phyloP scores from a whole-genome alignment of 164 flowering plant genomes.

The Macadamia integrifolia region DNA sequence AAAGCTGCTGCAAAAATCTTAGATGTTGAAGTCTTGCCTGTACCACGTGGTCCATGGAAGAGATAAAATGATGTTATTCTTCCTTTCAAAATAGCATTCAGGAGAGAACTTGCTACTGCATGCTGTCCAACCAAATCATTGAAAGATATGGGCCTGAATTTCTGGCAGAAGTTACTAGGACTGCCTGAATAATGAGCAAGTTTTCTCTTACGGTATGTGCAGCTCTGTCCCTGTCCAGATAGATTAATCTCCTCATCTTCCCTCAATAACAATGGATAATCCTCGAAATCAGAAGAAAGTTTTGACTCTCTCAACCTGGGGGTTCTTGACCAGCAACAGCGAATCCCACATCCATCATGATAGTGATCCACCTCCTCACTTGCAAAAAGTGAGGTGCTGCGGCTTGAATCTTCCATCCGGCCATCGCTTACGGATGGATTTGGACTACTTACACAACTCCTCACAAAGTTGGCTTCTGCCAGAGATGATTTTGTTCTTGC shows the following conservation, averaged over 20 bases:
- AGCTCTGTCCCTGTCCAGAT: constrained; percentile 21
- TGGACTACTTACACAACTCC: constrained; percentile 51
- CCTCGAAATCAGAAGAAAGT: constrained; percentile 47
- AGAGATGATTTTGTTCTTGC: constrained; percentile 26
- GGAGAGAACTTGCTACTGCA: constrained; percentile 55
- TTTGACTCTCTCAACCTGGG: constrained; percentile 45
- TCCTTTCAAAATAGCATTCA: constrained; percentile 47
- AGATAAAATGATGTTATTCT: constrained; percentile 60
- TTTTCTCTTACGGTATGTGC: constrained; percentile 28
- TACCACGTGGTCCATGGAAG: constrained; percentile 91
- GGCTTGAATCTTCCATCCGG: constrained; percentile 34
- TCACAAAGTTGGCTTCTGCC: constrained; percentile 27
- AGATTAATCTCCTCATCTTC: constrained; percentile 23
- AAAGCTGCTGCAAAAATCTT: constrained; percentile 88
- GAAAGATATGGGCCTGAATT: constrained; percentile 71
- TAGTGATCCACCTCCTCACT: constrained; percentile 33
- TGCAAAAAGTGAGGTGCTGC: constrained; percentile 30
- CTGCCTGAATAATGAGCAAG: constrained; percentile 34
- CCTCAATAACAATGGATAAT: constrained; percentile 42
- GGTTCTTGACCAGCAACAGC: constrained; percentile 78
- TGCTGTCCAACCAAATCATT: constrained; percentile 79
- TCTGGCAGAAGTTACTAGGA: constrained; percentile 68
- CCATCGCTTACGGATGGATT: constrained; percentile 32
- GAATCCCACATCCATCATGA: constrained; percentile 55
- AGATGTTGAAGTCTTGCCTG: constrained; percentile 84